Evolutionary conservation across 257 asterid species (phyloP).

Genomic region (Penstemon barbatus): DNA sequence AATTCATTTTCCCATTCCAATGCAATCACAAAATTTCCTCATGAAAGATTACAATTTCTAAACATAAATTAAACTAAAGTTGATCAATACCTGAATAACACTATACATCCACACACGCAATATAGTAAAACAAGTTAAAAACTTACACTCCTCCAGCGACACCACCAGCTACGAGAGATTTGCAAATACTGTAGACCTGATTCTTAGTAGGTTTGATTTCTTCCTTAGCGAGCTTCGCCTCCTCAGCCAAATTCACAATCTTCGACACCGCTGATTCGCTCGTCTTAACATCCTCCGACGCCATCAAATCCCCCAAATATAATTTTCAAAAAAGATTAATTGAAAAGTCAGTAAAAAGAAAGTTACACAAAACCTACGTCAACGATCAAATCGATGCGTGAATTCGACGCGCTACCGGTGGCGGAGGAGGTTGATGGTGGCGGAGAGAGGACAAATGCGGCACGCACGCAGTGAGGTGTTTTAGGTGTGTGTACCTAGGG

Average conservation of each 20-base stretch:
- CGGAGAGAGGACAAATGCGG: conserved; percentile 2
- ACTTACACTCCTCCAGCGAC: conserved; percentile 98
- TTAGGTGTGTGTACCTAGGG: neutral
- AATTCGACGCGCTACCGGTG: conserved; percentile 17
- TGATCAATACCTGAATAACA: neutral
- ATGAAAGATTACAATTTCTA: too few relatives aligned
- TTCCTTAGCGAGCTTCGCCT: conserved; percentile 84
- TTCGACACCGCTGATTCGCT: conserved; percentile 85
- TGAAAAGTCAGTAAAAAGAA: neutral
- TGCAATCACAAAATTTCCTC: neutral
- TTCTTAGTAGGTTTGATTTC: conserved; percentile 72
- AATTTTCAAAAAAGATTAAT: conserved; percentile 12
- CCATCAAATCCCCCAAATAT: conserved; percentile 47
- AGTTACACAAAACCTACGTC: conserved; percentile 21
- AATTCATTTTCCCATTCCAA: neutral
- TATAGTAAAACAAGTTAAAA: neutral
- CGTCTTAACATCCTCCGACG: conserved; percentile 93
- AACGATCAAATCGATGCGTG: conserved; percentile 23
- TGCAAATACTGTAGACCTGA: conserved; percentile 71
- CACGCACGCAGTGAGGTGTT: conserved; percentile 16
- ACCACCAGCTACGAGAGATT: conserved; percentile 93
- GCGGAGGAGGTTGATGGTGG: conserved; percentile 13
- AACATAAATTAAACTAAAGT: neutral
- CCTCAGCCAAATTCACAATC: conserved; percentile 92
- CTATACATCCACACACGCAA: conserved; percentile 10